A percentile compares a stretch with the other conserved stretches of the same genome.
Evolutionary conservation across 306 rosid genomes (phyloP).

Genomic region (Sicyos edulis): DNA sequence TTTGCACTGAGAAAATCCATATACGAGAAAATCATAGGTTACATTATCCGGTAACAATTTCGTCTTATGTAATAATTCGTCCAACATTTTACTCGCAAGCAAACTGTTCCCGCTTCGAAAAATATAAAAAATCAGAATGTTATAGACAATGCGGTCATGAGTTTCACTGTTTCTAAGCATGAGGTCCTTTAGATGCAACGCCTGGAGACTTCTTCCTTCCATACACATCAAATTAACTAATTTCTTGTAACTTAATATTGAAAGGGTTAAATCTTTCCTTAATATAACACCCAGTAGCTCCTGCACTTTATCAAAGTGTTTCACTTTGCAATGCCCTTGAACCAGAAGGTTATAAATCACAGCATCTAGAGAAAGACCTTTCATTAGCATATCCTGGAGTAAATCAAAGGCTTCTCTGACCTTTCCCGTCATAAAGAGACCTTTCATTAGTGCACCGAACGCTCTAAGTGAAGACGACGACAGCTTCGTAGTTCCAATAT

Average conservation of each 20-base stretch:
- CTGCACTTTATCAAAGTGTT: slow-evolving; percentile 39
- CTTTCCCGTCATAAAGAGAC: slow-evolving; percentile 45
- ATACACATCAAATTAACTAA: slow-evolving; percentile 45
- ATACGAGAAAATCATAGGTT: slow-evolving; percentile 62
- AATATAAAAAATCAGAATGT: slow-evolving; percentile 66
- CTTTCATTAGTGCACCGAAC: slow-evolving; percentile 43
- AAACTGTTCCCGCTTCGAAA: slow-evolving; percentile 40
- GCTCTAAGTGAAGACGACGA: slow-evolving; percentile 31
- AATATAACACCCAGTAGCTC: slow-evolving; percentile 55
- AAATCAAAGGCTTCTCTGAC: slow-evolving; percentile 40
- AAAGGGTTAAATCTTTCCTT: slow-evolving; percentile 40
- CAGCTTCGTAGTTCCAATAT: slow-evolving; percentile 37
- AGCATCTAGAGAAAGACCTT: slow-evolving; percentile 41
- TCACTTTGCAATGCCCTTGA: slow-evolving; percentile 50
- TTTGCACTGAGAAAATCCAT: slow-evolving; percentile 54
- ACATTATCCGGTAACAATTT: slow-evolving; percentile 47
- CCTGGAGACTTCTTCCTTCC: slow-evolving; percentile 40
- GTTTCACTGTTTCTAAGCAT: slow-evolving; percentile 46
- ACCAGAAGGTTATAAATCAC: slow-evolving; percentile 49
- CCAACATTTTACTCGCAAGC: slow-evolving; percentile 37
- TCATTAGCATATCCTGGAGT: slow-evolving; percentile 40
- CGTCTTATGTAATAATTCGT: slow-evolving; percentile 45
- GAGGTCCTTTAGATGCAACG: slow-evolving; percentile 48
- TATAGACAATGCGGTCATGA: slow-evolving; percentile 42
- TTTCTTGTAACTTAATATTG: slow-evolving; percentile 45